Evolutionary conservation across 2,329 filamentous ascomycete species (phyloP).

Genomic region (Berkeleyomyces basicola): DNA sequence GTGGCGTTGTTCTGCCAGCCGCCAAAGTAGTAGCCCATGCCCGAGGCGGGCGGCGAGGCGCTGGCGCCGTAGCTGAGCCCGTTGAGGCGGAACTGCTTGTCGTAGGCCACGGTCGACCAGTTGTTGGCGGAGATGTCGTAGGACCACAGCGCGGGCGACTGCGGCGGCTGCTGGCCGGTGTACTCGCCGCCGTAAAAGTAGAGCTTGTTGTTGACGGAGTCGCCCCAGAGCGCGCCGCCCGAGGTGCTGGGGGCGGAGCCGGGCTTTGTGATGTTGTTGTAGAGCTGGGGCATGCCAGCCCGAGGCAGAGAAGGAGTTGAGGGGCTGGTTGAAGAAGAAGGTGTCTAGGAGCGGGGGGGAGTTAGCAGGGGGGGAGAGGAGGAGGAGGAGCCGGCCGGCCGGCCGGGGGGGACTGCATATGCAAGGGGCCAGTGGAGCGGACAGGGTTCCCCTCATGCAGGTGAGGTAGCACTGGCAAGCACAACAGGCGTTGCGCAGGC

Average conservation of each 20-base stretch:
- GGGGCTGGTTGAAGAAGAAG: slow-evolving; percentile 38
- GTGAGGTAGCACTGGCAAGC: too few species aligned
- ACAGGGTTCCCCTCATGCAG: too few species aligned
- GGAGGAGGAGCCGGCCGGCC: not conserved
- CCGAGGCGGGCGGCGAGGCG: slow-evolving; percentile 34
- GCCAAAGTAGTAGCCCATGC: slow-evolving; percentile 44
- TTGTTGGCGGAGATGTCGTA: slow-evolving; percentile 40
- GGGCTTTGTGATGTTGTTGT: slow-evolving; percentile 43
- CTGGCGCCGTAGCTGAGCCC: slow-evolving; percentile 41
- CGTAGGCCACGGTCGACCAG: slow-evolving; percentile 33
- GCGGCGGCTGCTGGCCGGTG: slow-evolving; percentile 27
- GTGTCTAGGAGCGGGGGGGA: slow-evolving; percentile 12
- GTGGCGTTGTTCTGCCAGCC: slow-evolving; percentile 43
- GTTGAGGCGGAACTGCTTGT: slow-evolving; percentile 22
- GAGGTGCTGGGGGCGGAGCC: slow-evolving; percentile 31
- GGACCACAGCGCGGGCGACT: slow-evolving; percentile 32
- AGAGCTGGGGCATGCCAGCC: slow-evolving; percentile 35
- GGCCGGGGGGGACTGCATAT: too few species aligned
- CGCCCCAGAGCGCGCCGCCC: slow-evolving; percentile 38
- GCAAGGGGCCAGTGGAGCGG: too few species aligned
- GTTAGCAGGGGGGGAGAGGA: not conserved
- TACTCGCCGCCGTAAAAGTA: slow-evolving; percentile 48
- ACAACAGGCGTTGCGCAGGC: too few species aligned
- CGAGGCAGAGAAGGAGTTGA: slow-evolving; percentile 25
- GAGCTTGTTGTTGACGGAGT: slow-evolving; percentile 44